A percentile compares a stretch with the other conserved stretches of the same genome.
Evolutionary conservation across 352 stramenopile species (phyloP).

Genomic region (Globisporangium emineosum): DNA sequence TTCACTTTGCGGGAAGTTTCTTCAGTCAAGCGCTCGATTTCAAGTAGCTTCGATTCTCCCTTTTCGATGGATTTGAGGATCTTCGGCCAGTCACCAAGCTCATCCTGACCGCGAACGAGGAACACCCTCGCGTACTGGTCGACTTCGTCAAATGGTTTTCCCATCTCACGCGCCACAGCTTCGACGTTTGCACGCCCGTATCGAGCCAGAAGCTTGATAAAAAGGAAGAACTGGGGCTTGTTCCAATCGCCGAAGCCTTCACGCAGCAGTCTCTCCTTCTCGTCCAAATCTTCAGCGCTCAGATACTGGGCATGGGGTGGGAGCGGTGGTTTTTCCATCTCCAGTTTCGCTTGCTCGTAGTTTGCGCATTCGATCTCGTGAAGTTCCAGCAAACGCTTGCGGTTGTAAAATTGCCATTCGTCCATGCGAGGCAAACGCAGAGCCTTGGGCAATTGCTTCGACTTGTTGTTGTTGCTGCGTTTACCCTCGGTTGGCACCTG

Average conservation of each 20-base stretch:
- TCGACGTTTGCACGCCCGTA: slow-evolving; percentile 76
- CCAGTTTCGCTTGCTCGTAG: slow-evolving; percentile 73
- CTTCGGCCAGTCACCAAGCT: slow-evolving; percentile 78
- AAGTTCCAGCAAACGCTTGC: slow-evolving; percentile 68
- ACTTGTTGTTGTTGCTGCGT: slow-evolving; percentile 43
- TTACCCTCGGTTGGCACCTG: slow-evolving; percentile 45
- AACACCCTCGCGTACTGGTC: slow-evolving; percentile 67
- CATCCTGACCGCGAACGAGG: slow-evolving; percentile 59
- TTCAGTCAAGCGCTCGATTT: slow-evolving; percentile 81
- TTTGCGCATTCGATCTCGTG: slow-evolving; percentile 82
- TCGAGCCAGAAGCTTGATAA: slow-evolving; percentile 79
- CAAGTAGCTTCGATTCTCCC: slow-evolving; percentile 81
- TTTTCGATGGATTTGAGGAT: slow-evolving; percentile 89
- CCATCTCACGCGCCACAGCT: slow-evolving; percentile 80
- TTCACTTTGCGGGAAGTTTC: slow-evolving; percentile 73
- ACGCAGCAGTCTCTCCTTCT: slow-evolving; percentile 90
- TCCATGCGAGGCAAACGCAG: slow-evolving; percentile 81
- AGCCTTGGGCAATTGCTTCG: slow-evolving; percentile 78
- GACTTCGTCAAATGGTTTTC: slow-evolving; percentile 77
- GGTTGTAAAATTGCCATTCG: slow-evolving; percentile 89
- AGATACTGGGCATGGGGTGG: slow-evolving; percentile 78
- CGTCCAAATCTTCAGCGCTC: slow-evolving; percentile 77
- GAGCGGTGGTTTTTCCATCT: slow-evolving; percentile 73
- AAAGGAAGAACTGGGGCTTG: slow-evolving; percentile 86
- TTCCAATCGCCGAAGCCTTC: slow-evolving; percentile 88